Evolutionary conservation across 306 rosid genomes (phyloP).

Genomic region (Datisca glomerata): DNA sequence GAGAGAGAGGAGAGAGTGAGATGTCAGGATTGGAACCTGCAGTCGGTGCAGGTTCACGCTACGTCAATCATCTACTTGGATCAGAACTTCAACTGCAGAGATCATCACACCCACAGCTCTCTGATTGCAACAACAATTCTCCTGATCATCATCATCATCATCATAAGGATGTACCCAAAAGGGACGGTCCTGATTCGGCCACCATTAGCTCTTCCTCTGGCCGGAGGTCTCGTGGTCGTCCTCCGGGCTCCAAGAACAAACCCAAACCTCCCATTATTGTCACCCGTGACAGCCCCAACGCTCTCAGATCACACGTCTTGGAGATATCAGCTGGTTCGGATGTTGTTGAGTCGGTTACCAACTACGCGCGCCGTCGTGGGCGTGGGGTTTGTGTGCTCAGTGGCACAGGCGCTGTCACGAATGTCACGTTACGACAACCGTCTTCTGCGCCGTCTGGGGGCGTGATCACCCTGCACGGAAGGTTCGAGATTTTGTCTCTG

Average conservation of each 20-base stretch:
- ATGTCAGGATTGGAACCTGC: too few species aligned
- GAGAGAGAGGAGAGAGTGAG: too few species aligned
- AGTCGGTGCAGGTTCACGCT: conserved; percentile 11
- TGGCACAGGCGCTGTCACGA: conserved; percentile 20
- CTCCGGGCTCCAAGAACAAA: conserved; percentile 26
- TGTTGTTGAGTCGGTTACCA: conserved; percentile 17
- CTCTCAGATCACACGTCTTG: conserved; percentile 22
- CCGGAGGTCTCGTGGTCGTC: conserved; percentile 21
- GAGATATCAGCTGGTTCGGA: conserved; percentile 24
- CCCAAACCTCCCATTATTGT: conserved; percentile 20
- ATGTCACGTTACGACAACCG: conserved; percentile 27
- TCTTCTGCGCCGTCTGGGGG: conserved; percentile 8
- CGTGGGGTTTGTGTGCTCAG: conserved; percentile 25
- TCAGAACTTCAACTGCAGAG: conserved; percentile 21
- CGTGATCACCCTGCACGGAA: conserved; percentile 14
- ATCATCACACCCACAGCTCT: conserved; percentile 11
- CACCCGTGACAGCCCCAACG: conserved; percentile 22
- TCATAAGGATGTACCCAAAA: conserved; percentile 6
- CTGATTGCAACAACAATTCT: conserved; percentile 5
- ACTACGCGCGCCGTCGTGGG: conserved; percentile 20
- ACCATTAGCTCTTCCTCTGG: conserved; percentile 13
- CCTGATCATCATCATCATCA: too few species aligned
- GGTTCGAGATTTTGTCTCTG: conserved; percentile 26
- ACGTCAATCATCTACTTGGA: conserved; percentile 18
- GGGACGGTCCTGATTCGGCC: conserved; percentile 3